phyloP scores from a whole-genome alignment of 345 rosid species.

The Populus simonii region DNA sequence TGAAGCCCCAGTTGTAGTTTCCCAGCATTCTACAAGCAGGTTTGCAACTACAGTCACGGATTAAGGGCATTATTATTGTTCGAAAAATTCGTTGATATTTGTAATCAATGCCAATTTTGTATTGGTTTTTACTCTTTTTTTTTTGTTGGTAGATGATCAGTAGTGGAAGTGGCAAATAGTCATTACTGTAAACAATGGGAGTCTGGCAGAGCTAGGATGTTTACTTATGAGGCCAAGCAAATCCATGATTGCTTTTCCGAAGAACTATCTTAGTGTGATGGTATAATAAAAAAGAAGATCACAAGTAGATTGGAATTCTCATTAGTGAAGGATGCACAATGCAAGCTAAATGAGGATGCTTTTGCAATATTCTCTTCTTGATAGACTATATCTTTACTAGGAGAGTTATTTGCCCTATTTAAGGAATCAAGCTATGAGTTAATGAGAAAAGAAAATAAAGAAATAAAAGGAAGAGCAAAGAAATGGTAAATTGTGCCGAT shows the following conservation, averaged over 20 bases:
- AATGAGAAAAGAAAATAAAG: too few relatives aligned
- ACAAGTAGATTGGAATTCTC: too few relatives aligned
- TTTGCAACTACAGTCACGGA: neutral
- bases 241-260: neutral
- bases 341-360: too few relatives aligned
- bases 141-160: neutral
- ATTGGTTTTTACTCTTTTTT: neutral
- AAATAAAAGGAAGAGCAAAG: too few relatives aligned
- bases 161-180: neutral
- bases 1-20: conserved; percentile 60
- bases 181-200: neutral
- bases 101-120: neutral
- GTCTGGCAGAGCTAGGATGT: neutral
- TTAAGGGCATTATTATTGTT: neutral
- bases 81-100: neutral
- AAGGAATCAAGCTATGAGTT: too few relatives aligned
- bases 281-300: too few relatives aligned
- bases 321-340: too few relatives aligned
- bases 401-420: too few relatives aligned
- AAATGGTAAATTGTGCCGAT: too few relatives aligned
- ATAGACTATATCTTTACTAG: too few relatives aligned
- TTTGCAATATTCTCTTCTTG: too few relatives aligned
- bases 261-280: too few relatives aligned
- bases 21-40: conserved; percentile 20
- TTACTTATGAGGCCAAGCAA: neutral